Base-by-base conservation (phyloP, 1,284 basidiomycete species). In the Sphaerobolus stellatus region DNA sequence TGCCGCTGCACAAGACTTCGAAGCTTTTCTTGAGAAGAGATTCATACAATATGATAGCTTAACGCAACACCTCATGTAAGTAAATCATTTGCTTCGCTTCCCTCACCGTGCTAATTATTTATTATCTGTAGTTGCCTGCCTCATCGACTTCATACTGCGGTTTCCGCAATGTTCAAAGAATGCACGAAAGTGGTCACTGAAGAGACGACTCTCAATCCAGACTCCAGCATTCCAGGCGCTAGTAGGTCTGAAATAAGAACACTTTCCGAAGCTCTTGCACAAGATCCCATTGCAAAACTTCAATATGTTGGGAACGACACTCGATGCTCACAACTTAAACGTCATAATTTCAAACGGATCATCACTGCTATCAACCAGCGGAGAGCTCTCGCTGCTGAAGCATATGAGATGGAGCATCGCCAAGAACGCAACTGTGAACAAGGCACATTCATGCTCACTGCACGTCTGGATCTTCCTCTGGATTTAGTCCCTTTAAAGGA, bases 11-110 rank as follows among this genome's bases (percentile, higher is more conserved):
- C 48, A 49, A 11, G 48, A 49, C 33, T 49, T 34, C 25, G 48
- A 49, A 49, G 48, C 34, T 9, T 16, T 49, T 7, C 48, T 49
- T 28, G n/a, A n/a, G n/a, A n/a, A n/a, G n/a, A n/a, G n/a, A 6
- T 22, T 33, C 14, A 18, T 49, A 16, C 28, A 49, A 11, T 49
- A 31, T 36, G 48, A 34, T 13, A 28, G 30, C 30, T 8, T 22
- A n/a, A 29, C 13, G 34, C 11, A 11, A 13, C 48, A 49, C 22
- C 24, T 49, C 11, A 36, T 49, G 48, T 49, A 36, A 36, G 33
- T 11, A 36, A 36, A 11, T 36, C 11, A 11, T 36, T 18, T 36
- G 11, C 33, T 36, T 11, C 33, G 11, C 33, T 36, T 36, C 18
- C 11, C 18, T 36, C 18, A 11, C 11, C 33, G 11, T n/a, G n/a